Percentiles rank a stretch among this genome's conserved stretches.
phyloP scores from a whole-genome alignment of 495 filamentous ascomycete genomes.

The Aspergillus cavernicola region DNA sequence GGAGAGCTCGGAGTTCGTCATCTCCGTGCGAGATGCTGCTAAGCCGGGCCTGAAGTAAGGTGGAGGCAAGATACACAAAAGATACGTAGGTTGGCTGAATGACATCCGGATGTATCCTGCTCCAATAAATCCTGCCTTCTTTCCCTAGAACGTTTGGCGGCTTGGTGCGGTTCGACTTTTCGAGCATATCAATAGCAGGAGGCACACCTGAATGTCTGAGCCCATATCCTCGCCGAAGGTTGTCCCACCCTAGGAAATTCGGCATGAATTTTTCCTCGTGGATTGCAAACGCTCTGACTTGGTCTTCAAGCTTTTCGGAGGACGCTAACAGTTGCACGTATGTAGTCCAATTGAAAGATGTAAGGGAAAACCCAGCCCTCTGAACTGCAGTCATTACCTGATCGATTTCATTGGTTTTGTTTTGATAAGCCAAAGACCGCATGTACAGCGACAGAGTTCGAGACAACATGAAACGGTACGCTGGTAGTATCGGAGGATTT shows the following conservation, averaged over 20 bases:
- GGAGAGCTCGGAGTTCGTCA: constrained; percentile 29
- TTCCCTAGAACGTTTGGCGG: constrained; percentile 28
- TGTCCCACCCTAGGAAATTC: constrained; percentile 67
- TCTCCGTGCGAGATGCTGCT: constrained; percentile 29
- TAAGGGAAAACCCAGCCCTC: constrained; percentile 61
- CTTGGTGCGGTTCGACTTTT: constrained; percentile 13
- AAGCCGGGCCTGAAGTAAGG: constrained; percentile 41
- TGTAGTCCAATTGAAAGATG: constrained; percentile 50
- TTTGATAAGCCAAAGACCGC: constrained; percentile 45
- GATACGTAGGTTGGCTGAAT: constrained; percentile 52
- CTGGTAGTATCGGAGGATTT: constrained; percentile 39
- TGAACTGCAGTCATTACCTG: constrained; percentile 49
- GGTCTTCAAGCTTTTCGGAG: constrained; percentile 32
- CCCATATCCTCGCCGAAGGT: constrained; percentile 29
- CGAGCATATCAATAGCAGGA: constrained; percentile 23
- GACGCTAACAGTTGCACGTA: constrained; percentile 47
- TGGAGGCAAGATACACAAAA: constrained; percentile 50
- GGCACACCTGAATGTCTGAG: constrained; percentile 30
- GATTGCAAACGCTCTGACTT: constrained; percentile 55
- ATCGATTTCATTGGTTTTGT: constrained; percentile 44
- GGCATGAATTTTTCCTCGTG: constrained; percentile 75
- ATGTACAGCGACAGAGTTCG: constrained; percentile 59
- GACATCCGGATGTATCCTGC: constrained; percentile 33
- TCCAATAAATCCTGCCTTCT: constrained; percentile 30
- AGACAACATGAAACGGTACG: constrained; percentile 56